Evolutionary conservation across 352 stramenopile species (phyloP).

Genomic region (Globisporangium okanoganense): DNA sequence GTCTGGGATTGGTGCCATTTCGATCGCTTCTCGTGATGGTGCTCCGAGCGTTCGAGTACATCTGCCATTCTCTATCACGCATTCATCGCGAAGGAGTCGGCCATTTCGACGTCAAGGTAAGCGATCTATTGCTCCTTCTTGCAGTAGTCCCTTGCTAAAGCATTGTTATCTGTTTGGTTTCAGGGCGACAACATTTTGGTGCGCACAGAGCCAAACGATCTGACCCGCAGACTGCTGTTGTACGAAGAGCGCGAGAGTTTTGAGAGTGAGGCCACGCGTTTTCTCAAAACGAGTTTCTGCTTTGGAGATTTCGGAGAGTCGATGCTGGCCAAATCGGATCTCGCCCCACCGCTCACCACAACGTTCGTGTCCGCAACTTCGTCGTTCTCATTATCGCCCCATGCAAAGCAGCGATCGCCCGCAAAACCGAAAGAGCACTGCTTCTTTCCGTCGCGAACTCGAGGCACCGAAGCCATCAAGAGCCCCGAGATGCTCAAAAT

Average conservation of each 20-base stretch:
- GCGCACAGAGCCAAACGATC: conserved; percentile 23
- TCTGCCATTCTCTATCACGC: conserved; percentile 25
- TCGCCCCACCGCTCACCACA: conserved; percentile 6
- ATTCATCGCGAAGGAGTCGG: conserved; percentile 44
- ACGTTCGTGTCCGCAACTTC: conserved; percentile 24
- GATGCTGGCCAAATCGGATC: conserved; percentile 22
- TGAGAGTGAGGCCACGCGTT: conserved; percentile 4
- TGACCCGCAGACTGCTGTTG: conserved; percentile 33
- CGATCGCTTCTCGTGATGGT: conserved; percentile 38
- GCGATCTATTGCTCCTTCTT: not conserved
- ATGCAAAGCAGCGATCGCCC: not conserved
- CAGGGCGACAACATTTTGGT: conserved; percentile 68
- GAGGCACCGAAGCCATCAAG: conserved; percentile 75
- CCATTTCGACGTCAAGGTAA: conserved; percentile 74
- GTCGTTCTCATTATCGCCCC: conserved; percentile 7
- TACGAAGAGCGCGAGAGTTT: conserved; percentile 20
- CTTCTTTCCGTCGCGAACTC: conserved; percentile 35
- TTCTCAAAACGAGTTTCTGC: conserved; percentile 32
- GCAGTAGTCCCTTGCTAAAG: not conserved
- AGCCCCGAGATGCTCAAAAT: conserved; percentile 68
- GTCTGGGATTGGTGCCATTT: conserved; percentile 26
- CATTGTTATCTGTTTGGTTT: not conserved
- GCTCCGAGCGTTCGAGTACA: conserved; percentile 37
- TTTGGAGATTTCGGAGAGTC: conserved; percentile 76
- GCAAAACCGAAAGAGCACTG: not conserved